Base-by-base conservation (phyloP, 23 red algal genomes). In the Gracilariopsis chorda region DNA sequence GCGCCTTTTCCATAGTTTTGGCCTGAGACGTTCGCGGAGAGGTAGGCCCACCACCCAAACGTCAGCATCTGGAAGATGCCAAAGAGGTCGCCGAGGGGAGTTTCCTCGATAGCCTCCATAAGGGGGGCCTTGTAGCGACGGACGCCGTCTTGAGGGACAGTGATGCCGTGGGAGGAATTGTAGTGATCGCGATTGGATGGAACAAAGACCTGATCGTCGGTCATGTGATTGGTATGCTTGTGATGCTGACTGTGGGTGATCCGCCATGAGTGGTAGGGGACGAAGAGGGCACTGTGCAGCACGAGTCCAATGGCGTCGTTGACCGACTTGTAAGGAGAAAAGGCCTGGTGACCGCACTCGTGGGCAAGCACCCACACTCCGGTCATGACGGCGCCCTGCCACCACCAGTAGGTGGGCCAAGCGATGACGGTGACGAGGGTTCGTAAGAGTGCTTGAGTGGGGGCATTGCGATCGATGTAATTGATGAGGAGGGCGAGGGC, bases 341-440 rank as follows among this genome's bases (percentile, higher is more conserved):
- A 99, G 13, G 97, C 73, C 49, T 92, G 89, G 68, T 99, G 97
- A 1, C 97, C 97, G 27, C 93, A 95, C 60, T 99, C 97, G 62
- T 99, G 97, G 1, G 93, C 97, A 36, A 93, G 34, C 7, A 99
- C 97, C 94, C 94, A 99, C n/a, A 94, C 62, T 29, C 97, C 97
- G 28, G 97, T 99, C 65, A 80, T 87, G 37, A 96, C 87, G 74
- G 97, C 93, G 20, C 97, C 97, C 35, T 93, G 91, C 36, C 80
- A 90, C 81, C 80, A 90, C 82, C 86, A 90, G 48, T 94, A 98
- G 7, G 90, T 52, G 21, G 91, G 71, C 86, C 90, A 98, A 2
- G 78, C 51, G 48, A 97, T 29, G 48, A 58, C n/a, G 5, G 80
- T 41, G 20, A 89, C 55, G 6, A 79, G 29, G 48, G 37, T 65